Evolutionary conservation across 768 basidiomycete species (phyloP).

Genomic region (Calocera cornea): DNA sequence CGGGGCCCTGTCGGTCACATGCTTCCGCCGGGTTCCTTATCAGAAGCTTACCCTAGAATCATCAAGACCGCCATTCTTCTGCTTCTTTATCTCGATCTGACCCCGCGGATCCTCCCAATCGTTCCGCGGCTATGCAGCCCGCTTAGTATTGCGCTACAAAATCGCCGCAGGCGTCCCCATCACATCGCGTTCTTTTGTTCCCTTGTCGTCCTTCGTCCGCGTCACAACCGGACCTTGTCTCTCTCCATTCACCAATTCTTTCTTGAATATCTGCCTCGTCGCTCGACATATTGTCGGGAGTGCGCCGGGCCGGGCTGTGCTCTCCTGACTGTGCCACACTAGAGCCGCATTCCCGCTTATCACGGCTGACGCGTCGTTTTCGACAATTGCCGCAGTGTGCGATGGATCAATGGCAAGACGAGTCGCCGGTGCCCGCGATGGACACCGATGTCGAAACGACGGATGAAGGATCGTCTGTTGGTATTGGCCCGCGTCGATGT

Average conservation of each 20-base stretch:
- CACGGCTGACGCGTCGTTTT: neutral
- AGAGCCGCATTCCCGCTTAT: neutral
- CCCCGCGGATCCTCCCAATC: conserved; percentile 4
- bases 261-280: neutral
- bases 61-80: neutral
- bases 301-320: neutral
- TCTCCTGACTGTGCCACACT: neutral
- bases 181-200: neutral
- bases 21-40: neutral
- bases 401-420: neutral
- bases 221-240: neutral
- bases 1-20: neutral
- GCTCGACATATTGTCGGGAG: neutral
- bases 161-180: neutral
- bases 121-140: conserved; percentile 1
- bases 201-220: conserved; percentile 3
- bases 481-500: neutral
- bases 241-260: neutral
- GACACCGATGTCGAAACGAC: conserved; percentile 1
- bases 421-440: neutral
- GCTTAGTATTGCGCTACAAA: conserved; percentile 3
- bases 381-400: neutral
- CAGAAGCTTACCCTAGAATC: neutral
- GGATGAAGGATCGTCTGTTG: neutral
- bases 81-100: neutral